Evolutionary conservation across 371 early-diverging fungal genomes (phyloP).

Genomic region (Apophysomyces trapeziformis): DNA sequence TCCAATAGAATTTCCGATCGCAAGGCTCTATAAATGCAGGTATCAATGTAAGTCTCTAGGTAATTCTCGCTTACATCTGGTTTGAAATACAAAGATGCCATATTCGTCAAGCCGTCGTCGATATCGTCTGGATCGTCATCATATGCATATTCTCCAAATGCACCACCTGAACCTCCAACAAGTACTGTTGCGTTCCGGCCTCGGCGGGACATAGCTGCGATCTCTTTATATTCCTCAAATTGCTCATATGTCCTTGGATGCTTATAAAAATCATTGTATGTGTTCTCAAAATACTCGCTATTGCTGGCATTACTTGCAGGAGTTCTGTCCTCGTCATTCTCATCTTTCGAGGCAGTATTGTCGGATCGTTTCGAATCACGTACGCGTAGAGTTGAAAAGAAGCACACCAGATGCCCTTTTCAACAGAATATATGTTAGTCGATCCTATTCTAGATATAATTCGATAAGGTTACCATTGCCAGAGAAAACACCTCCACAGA

Average conservation of each 20-base stretch:
- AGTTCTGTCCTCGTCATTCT: constrained; percentile 14
- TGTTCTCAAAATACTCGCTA: constrained; percentile 52
- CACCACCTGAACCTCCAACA: constrained; percentile 47
- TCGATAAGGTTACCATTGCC: constrained; percentile 57
- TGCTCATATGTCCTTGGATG: constrained; percentile 57
- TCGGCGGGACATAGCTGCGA: constrained; percentile 57
- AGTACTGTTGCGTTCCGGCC: constrained; percentile 52
- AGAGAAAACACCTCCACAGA: constrained; percentile 91
- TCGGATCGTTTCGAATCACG: constrained; percentile 35
- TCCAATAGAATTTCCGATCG: constrained; percentile 32
- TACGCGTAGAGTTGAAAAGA: constrained; percentile 81
- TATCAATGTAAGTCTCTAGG: background rate
- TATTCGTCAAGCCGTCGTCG: constrained; percentile 46
- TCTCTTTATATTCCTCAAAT: constrained; percentile 60
- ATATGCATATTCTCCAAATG: constrained; percentile 55
- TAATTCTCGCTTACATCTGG: constrained; percentile 34
- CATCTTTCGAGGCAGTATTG: constrained; percentile 15
- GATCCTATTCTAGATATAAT: too few relatives aligned
- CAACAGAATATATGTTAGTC: background rate
- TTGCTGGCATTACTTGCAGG: constrained; percentile 30
- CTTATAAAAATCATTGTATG: constrained; percentile 54
- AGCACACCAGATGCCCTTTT: constrained; percentile 78
- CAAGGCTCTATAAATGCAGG: constrained; percentile 30
- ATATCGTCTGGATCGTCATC: constrained; percentile 57
- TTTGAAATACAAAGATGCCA: constrained; percentile 46